These are phyloP conservation scores for Gonapodya prolifera DNA, from an alignment of 192 early-diverging fungal genomes.

Conservation along the genomic window DNA sequence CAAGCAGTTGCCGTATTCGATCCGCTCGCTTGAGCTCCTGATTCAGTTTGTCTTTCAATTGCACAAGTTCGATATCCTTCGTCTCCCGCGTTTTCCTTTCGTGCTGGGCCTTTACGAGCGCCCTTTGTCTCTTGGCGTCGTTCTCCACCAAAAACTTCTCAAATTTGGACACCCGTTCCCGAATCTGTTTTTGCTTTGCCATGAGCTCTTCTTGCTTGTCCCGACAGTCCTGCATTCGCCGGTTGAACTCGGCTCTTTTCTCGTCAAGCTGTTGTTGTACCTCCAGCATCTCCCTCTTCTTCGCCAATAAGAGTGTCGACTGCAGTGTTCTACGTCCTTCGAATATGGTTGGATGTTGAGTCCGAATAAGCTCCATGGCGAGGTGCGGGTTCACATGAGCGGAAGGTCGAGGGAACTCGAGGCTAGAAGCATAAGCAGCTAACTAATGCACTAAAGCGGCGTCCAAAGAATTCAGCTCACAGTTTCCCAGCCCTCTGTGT, in stretches of 20 bases:
- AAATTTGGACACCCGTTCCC: slow-evolving; percentile 47
- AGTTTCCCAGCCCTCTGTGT: background rate
- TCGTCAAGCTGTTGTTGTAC: slow-evolving; percentile 40
- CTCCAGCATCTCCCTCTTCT: slow-evolving; percentile 44
- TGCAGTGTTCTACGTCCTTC: slow-evolving; percentile 18
- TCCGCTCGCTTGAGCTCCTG: slow-evolving; percentile 27
- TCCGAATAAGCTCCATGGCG: background rate
- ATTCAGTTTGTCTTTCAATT: slow-evolving; percentile 23
- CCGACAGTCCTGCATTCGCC: slow-evolving; percentile 48
- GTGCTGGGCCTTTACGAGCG: slow-evolving; percentile 36
- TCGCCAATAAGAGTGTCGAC: slow-evolving; percentile 42
- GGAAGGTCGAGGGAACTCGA: background rate
- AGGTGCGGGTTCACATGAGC: background rate
- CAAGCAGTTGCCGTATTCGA: slow-evolving; percentile 29
- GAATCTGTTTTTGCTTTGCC: slow-evolving; percentile 49
- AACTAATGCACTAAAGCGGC: background rate
- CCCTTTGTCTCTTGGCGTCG: slow-evolving; percentile 47
- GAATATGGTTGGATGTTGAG: background rate
- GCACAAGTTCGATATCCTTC: slow-evolving; percentile 38
- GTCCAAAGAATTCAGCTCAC: background rate
- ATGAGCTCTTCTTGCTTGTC: slow-evolving; percentile 47
- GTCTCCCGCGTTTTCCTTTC: slow-evolving; percentile 40
- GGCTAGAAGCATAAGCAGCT: background rate
- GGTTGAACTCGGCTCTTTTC: slow-evolving; percentile 38
- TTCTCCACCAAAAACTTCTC: slow-evolving; percentile 56